Evolutionary conservation across 345 rosid species (phyloP).

Genomic region (Eucalyptus rudis): DNA sequence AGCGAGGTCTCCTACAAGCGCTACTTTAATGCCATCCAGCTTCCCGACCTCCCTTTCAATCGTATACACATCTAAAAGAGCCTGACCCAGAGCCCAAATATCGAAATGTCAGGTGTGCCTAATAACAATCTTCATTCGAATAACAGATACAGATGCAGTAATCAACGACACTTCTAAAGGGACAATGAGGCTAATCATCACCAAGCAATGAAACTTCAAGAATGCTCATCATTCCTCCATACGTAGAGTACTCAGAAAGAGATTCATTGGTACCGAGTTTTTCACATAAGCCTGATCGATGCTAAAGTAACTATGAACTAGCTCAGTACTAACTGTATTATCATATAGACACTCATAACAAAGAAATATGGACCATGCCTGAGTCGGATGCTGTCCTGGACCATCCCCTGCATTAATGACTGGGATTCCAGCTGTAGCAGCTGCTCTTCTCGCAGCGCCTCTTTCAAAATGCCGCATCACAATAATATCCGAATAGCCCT

Average conservation of each 20-base stretch:
- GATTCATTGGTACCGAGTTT: neutral
- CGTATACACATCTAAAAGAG: slow-evolving; percentile 86
- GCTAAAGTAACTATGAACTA: neutral
- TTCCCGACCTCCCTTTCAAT: slow-evolving; percentile 82
- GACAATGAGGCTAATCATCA: neutral
- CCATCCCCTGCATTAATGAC: slow-evolving; percentile 97
- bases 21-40: slow-evolving; percentile 80
- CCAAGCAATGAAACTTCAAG: neutral
- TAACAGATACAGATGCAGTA: neutral
- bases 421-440: slow-evolving; percentile 74
- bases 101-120: neutral
- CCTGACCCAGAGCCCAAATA: slow-evolving; percentile 22
- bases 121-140: neutral
- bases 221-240: neutral
- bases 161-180: neutral
- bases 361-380: slow-evolving; percentile 21
- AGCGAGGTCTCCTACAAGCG: slow-evolving; percentile 95
- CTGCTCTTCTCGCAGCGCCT: slow-evolving; percentile 92
- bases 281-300: neutral
- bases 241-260: neutral
- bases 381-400: slow-evolving; percentile 98
- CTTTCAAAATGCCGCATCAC: slow-evolving; percentile 97
- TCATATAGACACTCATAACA: neutral
- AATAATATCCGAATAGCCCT: slow-evolving; percentile 85
- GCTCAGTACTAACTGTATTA: neutral